A percentile compares a stretch with the other conserved stretches of the same genome.
Conservation (phyloP, 2,329 filamentous ascomycete species). For the Hansfordia pulvinata region DNA sequence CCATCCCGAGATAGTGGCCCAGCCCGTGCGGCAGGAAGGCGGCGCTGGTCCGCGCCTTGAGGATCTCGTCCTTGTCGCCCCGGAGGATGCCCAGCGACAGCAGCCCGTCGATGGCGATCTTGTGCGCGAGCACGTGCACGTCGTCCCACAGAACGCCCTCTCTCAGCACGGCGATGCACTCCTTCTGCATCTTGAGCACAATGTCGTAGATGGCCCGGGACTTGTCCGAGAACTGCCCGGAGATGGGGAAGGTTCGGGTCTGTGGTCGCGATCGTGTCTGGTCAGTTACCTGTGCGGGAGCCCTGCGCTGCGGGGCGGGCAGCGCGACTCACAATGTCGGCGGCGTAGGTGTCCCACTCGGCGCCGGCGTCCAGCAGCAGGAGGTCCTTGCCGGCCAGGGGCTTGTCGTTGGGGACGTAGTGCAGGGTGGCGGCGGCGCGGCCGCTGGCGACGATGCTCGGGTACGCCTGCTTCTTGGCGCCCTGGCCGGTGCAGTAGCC, state of each 20-base stretch:
- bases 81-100: conserved; percentile 62
- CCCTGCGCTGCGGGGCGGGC: too few relatives aligned
- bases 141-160: conserved; percentile 69
- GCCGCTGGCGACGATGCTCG: conserved; percentile 73
- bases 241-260: conserved; percentile 79
- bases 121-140: conserved; percentile 67
- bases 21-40: conserved; percentile 89
- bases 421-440: conserved; percentile 74
- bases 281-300: too few relatives aligned
- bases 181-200: conserved; percentile 75
- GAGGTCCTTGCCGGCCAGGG: conserved; percentile 58
- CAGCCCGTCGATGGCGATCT: conserved; percentile 69
- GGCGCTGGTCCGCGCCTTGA: conserved; percentile 65
- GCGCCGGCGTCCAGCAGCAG: conserved; percentile 75
- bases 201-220: conserved; percentile 66
- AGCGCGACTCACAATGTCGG: conserved; percentile 40
- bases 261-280: too few relatives aligned
- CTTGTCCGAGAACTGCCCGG: conserved; percentile 55
- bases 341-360: conserved; percentile 61
- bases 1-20: conserved; percentile 84
- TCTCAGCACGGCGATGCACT: conserved; percentile 60
- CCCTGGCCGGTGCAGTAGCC: conserved; percentile 62
- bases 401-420: conserved; percentile 68
- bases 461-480: conserved; percentile 74
- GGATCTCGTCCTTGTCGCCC: conserved; percentile 56